phyloP scores from a whole-genome alignment of 179 eudicot species.

The Amaranthus tricolor region DNA sequence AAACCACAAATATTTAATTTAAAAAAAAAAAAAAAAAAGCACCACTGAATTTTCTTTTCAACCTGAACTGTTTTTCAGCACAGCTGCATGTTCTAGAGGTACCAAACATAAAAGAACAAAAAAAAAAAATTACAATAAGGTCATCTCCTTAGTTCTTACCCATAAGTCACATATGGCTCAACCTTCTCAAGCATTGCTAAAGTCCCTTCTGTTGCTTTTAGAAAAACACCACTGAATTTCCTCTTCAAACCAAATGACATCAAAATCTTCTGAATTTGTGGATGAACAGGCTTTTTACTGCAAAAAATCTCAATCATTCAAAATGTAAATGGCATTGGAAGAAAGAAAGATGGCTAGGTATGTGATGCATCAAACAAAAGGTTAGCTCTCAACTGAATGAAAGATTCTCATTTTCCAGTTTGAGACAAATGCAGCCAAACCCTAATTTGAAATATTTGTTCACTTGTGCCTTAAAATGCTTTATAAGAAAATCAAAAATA shows the following conservation, averaged over 20 bases:
- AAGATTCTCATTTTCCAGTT: too few species aligned
- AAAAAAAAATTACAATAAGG: not conserved
- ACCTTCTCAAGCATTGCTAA: conserved; percentile 66
- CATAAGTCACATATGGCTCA: conserved; percentile 87
- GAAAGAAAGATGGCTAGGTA: not conserved
- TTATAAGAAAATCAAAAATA: too few species aligned
- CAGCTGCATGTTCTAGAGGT: not conserved
- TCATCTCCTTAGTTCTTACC: conserved; percentile 36
- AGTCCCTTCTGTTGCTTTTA: conserved; percentile 63
- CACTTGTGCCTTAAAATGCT: too few species aligned
- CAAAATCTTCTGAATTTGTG: conserved; percentile 35
- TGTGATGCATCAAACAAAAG: not conserved
- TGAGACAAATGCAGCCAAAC: too few species aligned
- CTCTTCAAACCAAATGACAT: conserved; percentile 33
- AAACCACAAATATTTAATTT: too few species aligned
- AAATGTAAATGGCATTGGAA: not conserved
- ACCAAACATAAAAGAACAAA: not conserved
- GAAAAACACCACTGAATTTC: conserved; percentile 43
- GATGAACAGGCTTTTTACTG: conserved; percentile 39
- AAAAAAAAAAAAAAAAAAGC: conserved; percentile 40
- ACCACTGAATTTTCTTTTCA: conserved; percentile 35
- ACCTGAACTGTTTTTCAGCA: conserved; percentile 20
- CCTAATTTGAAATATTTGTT: too few species aligned
- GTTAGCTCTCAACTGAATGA: not conserved
- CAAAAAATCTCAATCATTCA: conserved; percentile 10